phyloP scores from a whole-genome alignment of 768 basidiomycete species.

The Naganishia onofrii region DNA sequence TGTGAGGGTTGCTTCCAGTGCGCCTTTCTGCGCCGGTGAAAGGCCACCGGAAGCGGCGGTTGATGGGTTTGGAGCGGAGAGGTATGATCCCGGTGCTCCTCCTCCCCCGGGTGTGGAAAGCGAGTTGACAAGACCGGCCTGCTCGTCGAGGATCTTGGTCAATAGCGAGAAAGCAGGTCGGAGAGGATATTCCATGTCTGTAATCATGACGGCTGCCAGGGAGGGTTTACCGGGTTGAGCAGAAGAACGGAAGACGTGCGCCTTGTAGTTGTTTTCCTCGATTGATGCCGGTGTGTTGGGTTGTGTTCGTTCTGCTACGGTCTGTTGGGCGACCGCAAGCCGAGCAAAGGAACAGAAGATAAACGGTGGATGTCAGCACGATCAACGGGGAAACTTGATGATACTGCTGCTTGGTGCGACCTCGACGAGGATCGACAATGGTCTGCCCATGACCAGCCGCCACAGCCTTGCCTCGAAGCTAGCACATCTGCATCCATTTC shows the following conservation, averaged over 20 bases:
- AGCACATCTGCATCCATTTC: too few relatives aligned
- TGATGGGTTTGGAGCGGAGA: slow-evolving; percentile 47
- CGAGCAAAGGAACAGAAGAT: background rate
- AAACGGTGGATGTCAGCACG: too few relatives aligned
- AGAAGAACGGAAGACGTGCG: slow-evolving; percentile 89
- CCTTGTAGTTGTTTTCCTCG: slow-evolving; percentile 87
- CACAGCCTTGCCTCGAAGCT: too few relatives aligned
- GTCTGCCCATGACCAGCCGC: too few relatives aligned
- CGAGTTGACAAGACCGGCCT: slow-evolving; percentile 65
- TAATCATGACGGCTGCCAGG: slow-evolving; percentile 80
- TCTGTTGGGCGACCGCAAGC: slow-evolving; percentile 55
- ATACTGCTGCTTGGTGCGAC: too few relatives aligned
- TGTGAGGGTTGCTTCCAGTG: slow-evolving; percentile 53
- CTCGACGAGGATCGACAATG: too few relatives aligned
- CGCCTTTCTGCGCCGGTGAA: slow-evolving; percentile 63
- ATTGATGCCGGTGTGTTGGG: slow-evolving; percentile 88
- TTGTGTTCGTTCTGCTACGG: slow-evolving; percentile 80
- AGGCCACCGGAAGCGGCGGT: slow-evolving; percentile 60
- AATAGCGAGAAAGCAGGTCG: slow-evolving; percentile 93
- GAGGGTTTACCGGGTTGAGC: slow-evolving; percentile 58
- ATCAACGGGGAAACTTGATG: background rate
- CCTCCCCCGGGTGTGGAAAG: slow-evolving; percentile 38
- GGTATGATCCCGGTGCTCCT: slow-evolving; percentile 27
- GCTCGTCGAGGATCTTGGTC: slow-evolving; percentile 89
- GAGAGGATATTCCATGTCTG: slow-evolving; percentile 93